Conservation (phyloP, 2,329 filamentous ascomycete species). For the Pseudogymnoascus sp. region DNA sequence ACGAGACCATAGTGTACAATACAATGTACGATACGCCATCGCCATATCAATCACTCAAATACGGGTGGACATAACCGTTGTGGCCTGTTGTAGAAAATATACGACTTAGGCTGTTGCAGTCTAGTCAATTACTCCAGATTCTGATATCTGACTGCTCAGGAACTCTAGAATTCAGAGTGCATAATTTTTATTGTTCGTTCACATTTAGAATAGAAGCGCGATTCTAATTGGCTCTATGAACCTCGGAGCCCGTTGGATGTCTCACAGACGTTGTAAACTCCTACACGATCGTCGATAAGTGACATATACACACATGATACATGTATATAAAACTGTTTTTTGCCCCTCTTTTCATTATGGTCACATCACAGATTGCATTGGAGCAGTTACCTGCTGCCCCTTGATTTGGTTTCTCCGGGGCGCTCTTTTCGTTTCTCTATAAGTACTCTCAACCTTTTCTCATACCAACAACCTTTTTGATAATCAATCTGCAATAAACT, state of each 20-base stretch:
- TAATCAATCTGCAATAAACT: not conserved
- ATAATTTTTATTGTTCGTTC: not conserved
- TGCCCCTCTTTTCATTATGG: not conserved
- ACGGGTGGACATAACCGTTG: not conserved
- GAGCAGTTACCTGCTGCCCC: not conserved
- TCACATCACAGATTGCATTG: not conserved
- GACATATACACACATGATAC: not conserved
- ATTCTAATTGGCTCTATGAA: not conserved
- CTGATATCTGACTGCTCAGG: not conserved
- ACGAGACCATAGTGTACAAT: not conserved
- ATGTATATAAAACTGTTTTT: not conserved
- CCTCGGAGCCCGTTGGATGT: not conserved
- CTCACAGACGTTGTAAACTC: not conserved
- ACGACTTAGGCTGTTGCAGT: not conserved
- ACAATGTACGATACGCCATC: not conserved
- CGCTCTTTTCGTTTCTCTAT: not conserved
- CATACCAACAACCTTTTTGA: not conserved
- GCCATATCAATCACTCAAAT: not conserved
- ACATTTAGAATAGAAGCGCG: not conserved
- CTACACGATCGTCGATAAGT: not conserved
- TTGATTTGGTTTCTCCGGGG: not conserved
- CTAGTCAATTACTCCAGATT: not conserved
- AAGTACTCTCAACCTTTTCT: not conserved
- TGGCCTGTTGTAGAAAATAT: not conserved
- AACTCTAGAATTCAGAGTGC: not conserved